These are phyloP conservation scores for Anthostomella pinea DNA, from an alignment of 2,329 filamentous ascomycete genomes.

Conservation along the genomic window DNA sequence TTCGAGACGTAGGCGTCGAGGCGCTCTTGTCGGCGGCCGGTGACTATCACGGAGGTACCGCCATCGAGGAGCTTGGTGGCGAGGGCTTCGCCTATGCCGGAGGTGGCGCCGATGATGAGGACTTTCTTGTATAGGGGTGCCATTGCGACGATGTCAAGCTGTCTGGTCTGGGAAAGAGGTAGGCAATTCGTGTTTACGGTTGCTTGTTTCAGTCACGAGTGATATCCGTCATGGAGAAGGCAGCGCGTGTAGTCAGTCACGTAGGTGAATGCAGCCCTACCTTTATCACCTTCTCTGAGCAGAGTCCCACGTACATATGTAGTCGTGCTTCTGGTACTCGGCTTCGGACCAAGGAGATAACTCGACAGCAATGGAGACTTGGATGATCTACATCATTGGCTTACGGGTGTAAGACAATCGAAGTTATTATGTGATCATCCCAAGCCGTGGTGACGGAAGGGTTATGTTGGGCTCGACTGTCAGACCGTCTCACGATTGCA, in stretches of 20 bases:
- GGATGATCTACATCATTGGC: no score
- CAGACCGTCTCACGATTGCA: no score
- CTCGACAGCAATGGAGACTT: neutral
- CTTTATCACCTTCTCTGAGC: no score
- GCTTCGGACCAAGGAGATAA: neutral
- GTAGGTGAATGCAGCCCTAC: no score
- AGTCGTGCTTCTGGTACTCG: neutral
- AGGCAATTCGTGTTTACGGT: no score
- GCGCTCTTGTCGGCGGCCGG: constrained; percentile 45
- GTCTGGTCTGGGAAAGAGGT: neutral
- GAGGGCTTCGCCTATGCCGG: constrained; percentile 47
- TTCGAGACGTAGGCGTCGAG: constrained; percentile 44
- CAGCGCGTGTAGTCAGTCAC: no score
- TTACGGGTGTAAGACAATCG: no score
- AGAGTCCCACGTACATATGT: constrained; percentile 1
- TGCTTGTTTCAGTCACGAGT: no score
- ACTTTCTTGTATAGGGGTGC: constrained; percentile 48
- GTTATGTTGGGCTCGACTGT: no score
- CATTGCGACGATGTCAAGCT: constrained; percentile 33
- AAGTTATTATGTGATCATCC: no score
- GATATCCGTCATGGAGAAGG: no score
- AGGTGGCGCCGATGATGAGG: constrained; percentile 49
- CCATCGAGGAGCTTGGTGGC: constrained; percentile 33
- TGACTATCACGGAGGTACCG: constrained; percentile 43
- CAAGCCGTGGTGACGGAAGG: no score